Evolutionary conservation across 305 asterid genomes (phyloP).

Genomic region (Fraxinus latifolia): DNA sequence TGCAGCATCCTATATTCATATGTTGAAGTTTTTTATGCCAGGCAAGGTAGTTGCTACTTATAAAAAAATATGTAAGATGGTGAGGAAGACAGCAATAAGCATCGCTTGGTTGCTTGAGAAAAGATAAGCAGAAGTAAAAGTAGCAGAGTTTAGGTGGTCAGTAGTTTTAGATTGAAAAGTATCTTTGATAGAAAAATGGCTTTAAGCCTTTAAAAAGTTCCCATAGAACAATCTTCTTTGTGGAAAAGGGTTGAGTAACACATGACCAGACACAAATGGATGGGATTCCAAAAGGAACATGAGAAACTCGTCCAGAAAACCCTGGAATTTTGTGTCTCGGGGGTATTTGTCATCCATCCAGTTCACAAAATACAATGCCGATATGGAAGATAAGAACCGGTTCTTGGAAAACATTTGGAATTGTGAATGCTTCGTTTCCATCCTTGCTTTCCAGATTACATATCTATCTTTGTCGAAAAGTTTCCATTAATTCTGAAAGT

Average conservation of each 20-base stretch:
- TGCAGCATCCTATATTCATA: background rate
- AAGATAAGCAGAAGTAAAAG: background rate
- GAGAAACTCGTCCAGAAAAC: background rate
- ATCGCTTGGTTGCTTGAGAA: background rate
- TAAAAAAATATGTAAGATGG: background rate
- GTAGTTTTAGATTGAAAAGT: background rate
- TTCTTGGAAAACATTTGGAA: background rate
- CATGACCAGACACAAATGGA: background rate
- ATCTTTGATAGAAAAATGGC: background rate
- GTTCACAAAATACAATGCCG: background rate
- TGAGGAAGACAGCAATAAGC: background rate
- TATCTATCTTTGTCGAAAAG: background rate
- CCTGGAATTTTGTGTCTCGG: background rate
- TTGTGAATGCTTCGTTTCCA: background rate
- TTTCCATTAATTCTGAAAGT: background rate
- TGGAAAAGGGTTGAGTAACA: background rate
- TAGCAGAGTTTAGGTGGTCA: background rate
- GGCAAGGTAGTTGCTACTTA: background rate
- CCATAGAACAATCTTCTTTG: background rate
- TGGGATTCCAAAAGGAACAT: background rate
- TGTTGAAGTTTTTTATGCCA: background rate
- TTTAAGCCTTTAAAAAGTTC: background rate
- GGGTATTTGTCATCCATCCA: background rate
- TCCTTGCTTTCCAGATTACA: background rate
- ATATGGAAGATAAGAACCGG: background rate